Evolutionary conservation across 2,329 filamentous ascomycete species (phyloP).

Genomic region (Chaetomium strumarium): DNA sequence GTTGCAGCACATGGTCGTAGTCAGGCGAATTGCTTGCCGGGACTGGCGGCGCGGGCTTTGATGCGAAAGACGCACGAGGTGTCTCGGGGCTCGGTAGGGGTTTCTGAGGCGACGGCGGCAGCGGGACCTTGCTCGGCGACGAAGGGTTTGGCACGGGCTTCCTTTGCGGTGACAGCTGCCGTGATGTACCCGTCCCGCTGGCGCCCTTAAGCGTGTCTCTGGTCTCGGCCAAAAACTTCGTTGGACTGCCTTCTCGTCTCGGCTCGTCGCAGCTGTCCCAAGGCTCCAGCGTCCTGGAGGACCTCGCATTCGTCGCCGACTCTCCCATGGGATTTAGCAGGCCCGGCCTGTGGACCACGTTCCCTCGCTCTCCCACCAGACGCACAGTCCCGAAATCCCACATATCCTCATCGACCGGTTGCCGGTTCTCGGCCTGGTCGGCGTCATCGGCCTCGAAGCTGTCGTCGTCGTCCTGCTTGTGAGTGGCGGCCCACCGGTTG

Average conservation of each 20-base stretch:
- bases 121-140: constrained; percentile 55
- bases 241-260: constrained; percentile 45
- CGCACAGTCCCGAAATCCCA: constrained; percentile 98
- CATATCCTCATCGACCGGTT: constrained; percentile 66
- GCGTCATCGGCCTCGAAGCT: constrained; percentile 52
- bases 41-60: constrained; percentile 42
- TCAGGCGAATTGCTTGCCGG: constrained; percentile 49
- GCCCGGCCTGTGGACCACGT: constrained; percentile 49
- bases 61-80: constrained; percentile 37
- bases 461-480: constrained; percentile 67
- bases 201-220: constrained; percentile 50
- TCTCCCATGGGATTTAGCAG: constrained; percentile 71
- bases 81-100: constrained; percentile 43
- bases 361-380: constrained; percentile 63
- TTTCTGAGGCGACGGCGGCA: constrained; percentile 51
- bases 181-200: constrained; percentile 42
- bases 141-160: constrained; percentile 44
- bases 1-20: constrained; percentile 55
- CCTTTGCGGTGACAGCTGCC: constrained; percentile 56
- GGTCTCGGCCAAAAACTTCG: constrained; percentile 42
- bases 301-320: constrained; percentile 70
- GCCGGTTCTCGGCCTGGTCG: constrained; percentile 34
- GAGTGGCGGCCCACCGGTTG: constrained; percentile 76
- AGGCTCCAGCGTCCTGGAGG: constrained; percentile 46
- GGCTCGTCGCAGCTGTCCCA: constrained; percentile 48